A percentile compares a stretch with the other conserved stretches of the same genome.
Conservation (phyloP, 2,329 filamentous ascomycete species). For the Botrytis tulipae region DNA sequence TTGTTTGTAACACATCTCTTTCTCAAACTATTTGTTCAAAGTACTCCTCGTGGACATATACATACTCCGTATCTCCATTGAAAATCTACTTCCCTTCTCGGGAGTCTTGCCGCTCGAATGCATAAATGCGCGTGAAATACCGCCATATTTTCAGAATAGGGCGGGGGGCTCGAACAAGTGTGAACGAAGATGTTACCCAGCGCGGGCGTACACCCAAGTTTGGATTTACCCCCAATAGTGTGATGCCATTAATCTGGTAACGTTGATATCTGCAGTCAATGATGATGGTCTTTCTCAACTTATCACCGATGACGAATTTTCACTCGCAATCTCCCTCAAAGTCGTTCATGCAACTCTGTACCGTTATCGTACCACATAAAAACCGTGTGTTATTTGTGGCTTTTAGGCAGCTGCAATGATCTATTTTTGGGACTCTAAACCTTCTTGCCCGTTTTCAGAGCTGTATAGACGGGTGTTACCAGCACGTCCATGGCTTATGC, state of each 20-base stretch:
- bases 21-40: background rate
- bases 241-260: background rate
- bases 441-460: too few species aligned
- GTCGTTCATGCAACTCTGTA: background rate
- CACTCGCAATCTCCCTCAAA: background rate
- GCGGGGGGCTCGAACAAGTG: background rate
- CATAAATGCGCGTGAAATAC: background rate
- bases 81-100: background rate
- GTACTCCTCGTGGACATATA: background rate
- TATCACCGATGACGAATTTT: background rate
- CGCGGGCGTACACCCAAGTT: background rate
- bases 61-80: constrained; percentile 13
- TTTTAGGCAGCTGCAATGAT: constrained; percentile 4
- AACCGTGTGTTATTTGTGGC: background rate
- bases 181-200: background rate
- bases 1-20: background rate
- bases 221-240: background rate
- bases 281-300: background rate
- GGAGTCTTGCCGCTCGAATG: background rate
- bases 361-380: constrained; percentile 10
- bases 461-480: background rate
- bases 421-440: background rate
- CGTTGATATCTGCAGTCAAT: background rate
- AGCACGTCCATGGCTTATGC: background rate
- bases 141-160: background rate